Conservation (phyloP, 2,329 filamentous ascomycete genomes). For the Magnaporthales sp. region DNA sequence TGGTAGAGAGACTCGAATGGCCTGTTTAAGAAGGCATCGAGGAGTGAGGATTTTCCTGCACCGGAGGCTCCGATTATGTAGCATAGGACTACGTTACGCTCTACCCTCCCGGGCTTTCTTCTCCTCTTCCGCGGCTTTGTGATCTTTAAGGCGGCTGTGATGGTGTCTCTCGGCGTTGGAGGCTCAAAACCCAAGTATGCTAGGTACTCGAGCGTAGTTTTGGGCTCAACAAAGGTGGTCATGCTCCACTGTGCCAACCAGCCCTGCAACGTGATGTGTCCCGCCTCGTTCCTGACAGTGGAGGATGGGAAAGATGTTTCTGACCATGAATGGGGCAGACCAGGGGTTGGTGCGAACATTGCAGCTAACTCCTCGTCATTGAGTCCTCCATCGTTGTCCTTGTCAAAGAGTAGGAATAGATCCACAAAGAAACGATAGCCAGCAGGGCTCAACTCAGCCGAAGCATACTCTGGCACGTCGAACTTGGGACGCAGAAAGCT, state of each 20-base stretch:
- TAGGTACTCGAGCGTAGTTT: conserved; percentile 90
- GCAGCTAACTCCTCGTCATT: conserved; percentile 79
- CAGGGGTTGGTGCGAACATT: conserved; percentile 87
- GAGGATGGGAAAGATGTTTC: conserved; percentile 87
- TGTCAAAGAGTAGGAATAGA: conserved; percentile 88
- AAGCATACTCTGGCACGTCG: conserved; percentile 85
- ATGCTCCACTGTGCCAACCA: conserved; percentile 99
- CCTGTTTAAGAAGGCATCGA: conserved; percentile 85
- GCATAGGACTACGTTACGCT: conserved; percentile 88
- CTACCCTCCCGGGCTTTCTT: conserved; percentile 72
- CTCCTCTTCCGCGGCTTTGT: conserved; percentile 87
- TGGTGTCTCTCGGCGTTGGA: conserved; percentile 59
- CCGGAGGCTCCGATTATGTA: conserved; percentile 81
- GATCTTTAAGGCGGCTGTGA: conserved; percentile 75
- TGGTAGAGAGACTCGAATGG: conserved; percentile 79
- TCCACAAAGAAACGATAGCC: conserved; percentile 96
- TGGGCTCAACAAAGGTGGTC: conserved; percentile 95
- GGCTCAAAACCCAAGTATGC: conserved; percentile 94
- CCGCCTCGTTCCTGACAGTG: conserved; percentile 90
- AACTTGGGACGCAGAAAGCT: conserved; percentile 88
- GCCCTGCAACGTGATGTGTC: conserved; percentile 89
- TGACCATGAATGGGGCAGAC: conserved; percentile 76
- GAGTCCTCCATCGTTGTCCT: conserved; percentile 92
- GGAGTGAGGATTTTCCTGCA: conserved; percentile 82
- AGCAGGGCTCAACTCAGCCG: conserved; percentile 85